Conservation (phyloP, 805 yeast genomes). For the Ogataea haglerorum region DNA sequence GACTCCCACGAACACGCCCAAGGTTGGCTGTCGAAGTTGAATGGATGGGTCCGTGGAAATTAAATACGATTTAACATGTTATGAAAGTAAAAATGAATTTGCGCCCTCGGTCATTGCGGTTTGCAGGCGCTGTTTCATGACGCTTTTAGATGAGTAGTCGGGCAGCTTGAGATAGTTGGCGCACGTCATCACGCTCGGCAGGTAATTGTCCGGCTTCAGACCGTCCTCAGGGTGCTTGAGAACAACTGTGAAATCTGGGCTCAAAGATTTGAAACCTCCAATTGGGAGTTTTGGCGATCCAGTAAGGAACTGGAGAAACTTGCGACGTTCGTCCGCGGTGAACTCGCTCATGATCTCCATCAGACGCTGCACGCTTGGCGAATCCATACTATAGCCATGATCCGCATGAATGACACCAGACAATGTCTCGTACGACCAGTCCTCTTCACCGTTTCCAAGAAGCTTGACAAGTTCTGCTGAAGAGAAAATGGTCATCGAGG, state of each 20-base stretch:
- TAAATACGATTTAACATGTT: constrained; percentile 12
- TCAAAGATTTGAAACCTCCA: constrained; percentile 84
- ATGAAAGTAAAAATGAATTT: constrained; percentile 80
- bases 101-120: constrained; percentile 87
- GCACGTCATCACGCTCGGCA: constrained; percentile 98
- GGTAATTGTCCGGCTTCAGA: constrained; percentile 64
- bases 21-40: constrained; percentile 18
- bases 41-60: constrained; percentile 23
- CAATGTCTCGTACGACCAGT: constrained; percentile 73
- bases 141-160: constrained; percentile 59
- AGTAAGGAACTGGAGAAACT: constrained; percentile 81
- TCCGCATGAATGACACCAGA: constrained; percentile 68
- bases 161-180: constrained; percentile 92
- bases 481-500: constrained; percentile 66
- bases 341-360: constrained; percentile 61
- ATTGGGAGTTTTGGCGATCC: constrained; percentile 92
- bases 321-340: constrained; percentile 52
- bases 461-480: constrained; percentile 69
- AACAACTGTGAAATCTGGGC: constrained; percentile 86
- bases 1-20: constrained; percentile 23
- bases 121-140: constrained; percentile 54
- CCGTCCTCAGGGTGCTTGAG: constrained; percentile 76
- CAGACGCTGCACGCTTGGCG: constrained; percentile 57
- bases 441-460: constrained; percentile 80
- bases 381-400: constrained; percentile 81